Evolutionary conservation across 2,329 filamentous ascomycete genomes (phyloP).

Genomic region (Fusarium buxicola): DNA sequence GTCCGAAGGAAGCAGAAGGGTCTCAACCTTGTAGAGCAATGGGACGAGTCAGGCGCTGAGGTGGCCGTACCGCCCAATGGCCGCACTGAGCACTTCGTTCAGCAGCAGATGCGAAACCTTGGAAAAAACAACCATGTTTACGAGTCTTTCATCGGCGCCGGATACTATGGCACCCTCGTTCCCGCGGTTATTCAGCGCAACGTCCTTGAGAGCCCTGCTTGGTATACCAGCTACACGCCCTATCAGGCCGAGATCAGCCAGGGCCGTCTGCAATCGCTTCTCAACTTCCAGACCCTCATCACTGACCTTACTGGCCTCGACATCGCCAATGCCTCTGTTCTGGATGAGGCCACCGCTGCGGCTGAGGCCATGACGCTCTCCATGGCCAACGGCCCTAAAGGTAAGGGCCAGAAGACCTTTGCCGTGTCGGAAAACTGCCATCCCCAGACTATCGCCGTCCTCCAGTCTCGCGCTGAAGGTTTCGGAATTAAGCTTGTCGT

Average conservation of each 20-base stretch:
- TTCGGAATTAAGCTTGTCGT: slow-evolving; percentile 86
- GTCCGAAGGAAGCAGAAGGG: slow-evolving; percentile 59
- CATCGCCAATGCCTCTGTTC: slow-evolving; percentile 89
- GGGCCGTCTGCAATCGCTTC: slow-evolving; percentile 87
- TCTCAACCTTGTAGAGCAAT: slow-evolving; percentile 46
- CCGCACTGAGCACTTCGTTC: slow-evolving; percentile 46
- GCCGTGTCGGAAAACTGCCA: slow-evolving; percentile 86
- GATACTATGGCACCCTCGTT: slow-evolving; percentile 87
- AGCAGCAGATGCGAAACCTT: slow-evolving; percentile 69
- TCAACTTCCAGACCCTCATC: slow-evolving; percentile 96
- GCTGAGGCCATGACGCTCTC: slow-evolving; percentile 95
- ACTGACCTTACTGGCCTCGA: slow-evolving; percentile 87
- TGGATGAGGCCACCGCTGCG: slow-evolving; percentile 92
- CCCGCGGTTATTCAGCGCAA: slow-evolving; percentile 94
- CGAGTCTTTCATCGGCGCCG: slow-evolving; percentile 83
- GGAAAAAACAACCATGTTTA: slow-evolving; percentile 53
- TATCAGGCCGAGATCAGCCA: slow-evolving; percentile 99
- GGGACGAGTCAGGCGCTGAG: slow-evolving; percentile 42
- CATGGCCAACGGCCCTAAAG: slow-evolving; percentile 70
- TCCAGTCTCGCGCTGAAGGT: slow-evolving; percentile 85
- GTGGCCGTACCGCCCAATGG: slow-evolving; percentile 39
- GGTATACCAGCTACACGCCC: slow-evolving; percentile 98
- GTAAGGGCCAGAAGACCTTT: slow-evolving; percentile 82
- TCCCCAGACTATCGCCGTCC: slow-evolving; percentile 87
- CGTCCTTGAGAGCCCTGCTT: slow-evolving; percentile 90